phyloP scores from a whole-genome alignment of 2,329 filamentous ascomycete genomes.

The Nothophaeocryptopus gaeumannii region DNA sequence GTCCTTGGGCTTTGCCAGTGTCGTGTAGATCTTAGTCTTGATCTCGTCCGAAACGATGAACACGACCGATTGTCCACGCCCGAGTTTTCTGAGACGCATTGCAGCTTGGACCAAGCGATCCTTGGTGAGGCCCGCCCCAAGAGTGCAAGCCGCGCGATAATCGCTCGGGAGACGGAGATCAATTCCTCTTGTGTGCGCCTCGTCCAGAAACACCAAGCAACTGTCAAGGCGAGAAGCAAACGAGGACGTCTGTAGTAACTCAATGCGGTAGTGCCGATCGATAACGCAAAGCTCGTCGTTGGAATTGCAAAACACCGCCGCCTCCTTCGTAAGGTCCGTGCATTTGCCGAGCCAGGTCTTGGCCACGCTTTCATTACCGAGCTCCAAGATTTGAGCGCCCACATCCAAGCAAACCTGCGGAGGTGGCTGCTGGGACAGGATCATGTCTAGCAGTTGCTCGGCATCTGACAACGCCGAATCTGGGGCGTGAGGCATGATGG shows the following conservation, averaged over 20 bases:
- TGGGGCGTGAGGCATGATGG: slow-evolving; percentile 10
- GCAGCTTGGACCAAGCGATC: slow-evolving; percentile 68
- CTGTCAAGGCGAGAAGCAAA: slow-evolving; percentile 55
- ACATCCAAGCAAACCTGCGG: slow-evolving; percentile 66
- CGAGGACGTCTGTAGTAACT: slow-evolving; percentile 57
- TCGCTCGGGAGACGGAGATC: slow-evolving; percentile 60
- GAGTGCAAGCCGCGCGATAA: slow-evolving; percentile 64
- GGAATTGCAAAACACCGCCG: slow-evolving; percentile 58
- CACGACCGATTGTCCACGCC: slow-evolving; percentile 61
- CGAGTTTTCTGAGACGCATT: slow-evolving; percentile 70
- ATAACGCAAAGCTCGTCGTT: slow-evolving; percentile 56
- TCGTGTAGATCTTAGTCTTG: slow-evolving; percentile 48
- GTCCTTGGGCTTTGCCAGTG: slow-evolving; percentile 7
- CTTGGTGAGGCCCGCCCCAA: slow-evolving; percentile 65
- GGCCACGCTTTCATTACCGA: slow-evolving; percentile 57
- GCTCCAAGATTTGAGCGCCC: slow-evolving; percentile 66
- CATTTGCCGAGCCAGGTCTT: slow-evolving; percentile 50
- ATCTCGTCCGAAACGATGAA: slow-evolving; percentile 63
- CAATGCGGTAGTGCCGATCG: slow-evolving; percentile 46
- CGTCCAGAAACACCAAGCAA: slow-evolving; percentile 68
- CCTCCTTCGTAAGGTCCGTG: slow-evolving; percentile 32
- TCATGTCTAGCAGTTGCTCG: slow-evolving; percentile 44
- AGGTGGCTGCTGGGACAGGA: slow-evolving; percentile 40
- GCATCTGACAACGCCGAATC: slow-evolving; percentile 16
- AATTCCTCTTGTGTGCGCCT: slow-evolving; percentile 67